Conservation (phyloP, 1,284 basidiomycete genomes). For the Fomitopsis pinicola region DNA sequence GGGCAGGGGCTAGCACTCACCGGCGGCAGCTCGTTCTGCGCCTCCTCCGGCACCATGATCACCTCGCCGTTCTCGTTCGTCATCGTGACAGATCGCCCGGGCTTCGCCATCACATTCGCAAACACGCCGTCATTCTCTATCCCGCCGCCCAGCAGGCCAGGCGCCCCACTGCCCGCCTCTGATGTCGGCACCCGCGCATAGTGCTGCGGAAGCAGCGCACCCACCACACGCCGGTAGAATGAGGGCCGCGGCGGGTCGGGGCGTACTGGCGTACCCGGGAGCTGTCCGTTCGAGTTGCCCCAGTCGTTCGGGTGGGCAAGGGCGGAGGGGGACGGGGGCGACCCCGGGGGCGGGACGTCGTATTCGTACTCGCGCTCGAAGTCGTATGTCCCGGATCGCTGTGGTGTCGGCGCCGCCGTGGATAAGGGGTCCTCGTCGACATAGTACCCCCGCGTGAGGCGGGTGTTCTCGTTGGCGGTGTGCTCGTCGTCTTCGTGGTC, state of each 20-base stretch:
- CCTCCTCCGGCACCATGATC: slow-evolving; percentile 72
- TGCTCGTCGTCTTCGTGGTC: slow-evolving; percentile 38
- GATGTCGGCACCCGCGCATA: slow-evolving; percentile 56
- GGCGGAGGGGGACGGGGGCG: slow-evolving; percentile 64
- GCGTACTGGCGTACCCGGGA: slow-evolving; percentile 52
- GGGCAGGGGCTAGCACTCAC: slow-evolving; percentile 39
- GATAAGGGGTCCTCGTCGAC: slow-evolving; percentile 5
- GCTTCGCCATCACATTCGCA: slow-evolving; percentile 92
- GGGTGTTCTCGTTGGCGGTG: slow-evolving; percentile 33
- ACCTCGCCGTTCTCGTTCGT: slow-evolving; percentile 56
- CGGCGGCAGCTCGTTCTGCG: slow-evolving; percentile 81
- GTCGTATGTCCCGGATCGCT: slow-evolving; percentile 18
- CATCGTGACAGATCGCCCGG: slow-evolving; percentile 45
- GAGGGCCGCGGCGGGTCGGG: slow-evolving; percentile 39
- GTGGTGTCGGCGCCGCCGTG: slow-evolving; percentile 6
- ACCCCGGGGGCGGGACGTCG: slow-evolving; percentile 73
- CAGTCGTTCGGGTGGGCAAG: slow-evolving; percentile 62
- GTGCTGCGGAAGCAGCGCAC: slow-evolving; percentile 71
- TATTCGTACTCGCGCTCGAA: slow-evolving; percentile 18
- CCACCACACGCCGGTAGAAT: slow-evolving; percentile 59
- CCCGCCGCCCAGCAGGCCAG: slow-evolving; percentile 62
- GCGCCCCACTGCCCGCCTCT: slow-evolving; percentile 14
- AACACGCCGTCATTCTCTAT: slow-evolving; percentile 94
- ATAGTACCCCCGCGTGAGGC: slow-evolving; percentile 25
- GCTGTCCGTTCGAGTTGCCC: slow-evolving; percentile 78